Evolutionary conservation across 164 flowering plant species (phyloP).

Genomic region (Warburgia ugandensis): DNA sequence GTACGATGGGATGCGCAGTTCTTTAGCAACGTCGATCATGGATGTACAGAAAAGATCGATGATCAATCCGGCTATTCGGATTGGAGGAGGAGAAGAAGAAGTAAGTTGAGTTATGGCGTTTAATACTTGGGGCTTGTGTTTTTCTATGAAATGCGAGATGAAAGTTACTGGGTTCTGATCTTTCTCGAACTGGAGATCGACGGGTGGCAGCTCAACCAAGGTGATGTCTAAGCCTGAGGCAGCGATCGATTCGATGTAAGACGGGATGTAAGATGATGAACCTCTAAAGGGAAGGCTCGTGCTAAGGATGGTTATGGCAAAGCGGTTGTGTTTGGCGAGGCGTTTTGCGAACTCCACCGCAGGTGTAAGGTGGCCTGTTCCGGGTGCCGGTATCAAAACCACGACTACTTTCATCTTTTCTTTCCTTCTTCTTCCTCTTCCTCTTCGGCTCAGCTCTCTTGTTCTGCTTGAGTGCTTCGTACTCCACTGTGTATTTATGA

Average conservation of each 20-base stretch:
- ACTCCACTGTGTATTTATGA: too few species aligned
- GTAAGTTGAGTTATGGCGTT: too few species aligned
- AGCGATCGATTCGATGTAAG: not conserved
- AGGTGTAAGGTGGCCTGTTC: conserved; percentile 2
- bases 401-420: not conserved
- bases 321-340: not conserved
- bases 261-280: not conserved
- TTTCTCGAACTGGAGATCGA: not conserved
- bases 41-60: conserved; percentile 7
- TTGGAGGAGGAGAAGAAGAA: not conserved
- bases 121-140: not conserved
- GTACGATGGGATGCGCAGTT: conserved; percentile 11
- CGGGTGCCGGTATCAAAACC: conserved; percentile 2
- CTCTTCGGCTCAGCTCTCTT: not conserved
- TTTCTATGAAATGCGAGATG: not conserved
- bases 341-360: conserved; percentile 7
- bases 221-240: conserved; percentile 1
- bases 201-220: conserved; percentile 3
- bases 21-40: conserved; percentile 3
- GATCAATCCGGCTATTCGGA: conserved; percentile 4
- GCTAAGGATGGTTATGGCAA: conserved; percentile 9
- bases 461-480: too few species aligned
- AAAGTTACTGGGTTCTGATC: not conserved
- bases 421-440: not conserved
- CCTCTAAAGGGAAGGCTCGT: not conserved